Percentiles rank a stretch among this genome's conserved stretches.
Evolutionary conservation across 208 protist species (phyloP).

Genomic region (Trichomonas vaginalis): DNA sequence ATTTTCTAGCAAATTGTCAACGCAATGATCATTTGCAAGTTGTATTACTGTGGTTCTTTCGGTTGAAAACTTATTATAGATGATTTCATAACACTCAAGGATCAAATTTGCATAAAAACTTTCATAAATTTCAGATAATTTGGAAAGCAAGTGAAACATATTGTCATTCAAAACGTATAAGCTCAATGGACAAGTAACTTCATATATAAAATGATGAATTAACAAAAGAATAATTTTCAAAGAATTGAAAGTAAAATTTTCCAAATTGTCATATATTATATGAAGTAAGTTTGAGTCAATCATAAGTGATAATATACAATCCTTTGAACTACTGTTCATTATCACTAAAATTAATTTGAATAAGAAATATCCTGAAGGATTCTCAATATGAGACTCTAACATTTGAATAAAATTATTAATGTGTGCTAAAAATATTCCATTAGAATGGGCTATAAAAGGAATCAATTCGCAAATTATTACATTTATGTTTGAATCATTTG

Average conservation of each 20-base stretch:
- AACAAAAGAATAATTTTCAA: background rate
- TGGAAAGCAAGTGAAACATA: background rate
- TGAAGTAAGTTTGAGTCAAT: background rate
- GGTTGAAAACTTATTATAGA: background rate
- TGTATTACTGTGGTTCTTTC: background rate
- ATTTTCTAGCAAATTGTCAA: background rate
- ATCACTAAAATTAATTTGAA: background rate
- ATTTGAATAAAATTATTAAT: background rate
- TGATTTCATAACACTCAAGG: background rate
- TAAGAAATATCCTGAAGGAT: background rate
- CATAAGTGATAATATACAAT: background rate
- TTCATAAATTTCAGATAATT: background rate
- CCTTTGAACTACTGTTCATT: background rate
- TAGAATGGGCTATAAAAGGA: background rate
- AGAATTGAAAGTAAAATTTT: background rate
- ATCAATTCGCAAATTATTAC: background rate
- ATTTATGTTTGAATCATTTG: background rate
- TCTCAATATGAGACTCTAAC: background rate
- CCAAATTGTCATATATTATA: background rate
- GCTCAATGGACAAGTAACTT: background rate
- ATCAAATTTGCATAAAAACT: background rate
- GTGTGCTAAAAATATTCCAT: background rate
- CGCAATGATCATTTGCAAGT: background rate
- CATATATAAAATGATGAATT: background rate
- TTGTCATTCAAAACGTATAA: background rate